phyloP scores from a whole-genome alignment of 495 filamentous ascomycete genomes.

The Penicillium diatomitis region DNA sequence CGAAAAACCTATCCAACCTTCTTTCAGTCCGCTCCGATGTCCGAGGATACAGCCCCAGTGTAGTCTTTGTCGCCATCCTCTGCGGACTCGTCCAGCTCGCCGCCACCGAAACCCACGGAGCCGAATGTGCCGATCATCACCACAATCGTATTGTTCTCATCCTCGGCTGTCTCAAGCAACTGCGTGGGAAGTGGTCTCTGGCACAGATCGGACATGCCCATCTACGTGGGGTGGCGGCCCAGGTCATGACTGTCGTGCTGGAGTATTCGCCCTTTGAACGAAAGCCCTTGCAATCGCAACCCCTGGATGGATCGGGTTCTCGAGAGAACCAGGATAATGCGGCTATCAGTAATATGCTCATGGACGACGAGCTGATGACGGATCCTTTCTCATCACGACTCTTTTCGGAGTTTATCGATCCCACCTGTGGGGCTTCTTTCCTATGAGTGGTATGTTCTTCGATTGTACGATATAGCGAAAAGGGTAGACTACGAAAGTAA shows the following conservation, averaged over 20 bases:
- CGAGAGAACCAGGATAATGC: not conserved
- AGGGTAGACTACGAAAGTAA: not conserved
- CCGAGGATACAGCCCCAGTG: not conserved
- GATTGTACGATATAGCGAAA: too few relatives aligned
- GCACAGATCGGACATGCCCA: not conserved
- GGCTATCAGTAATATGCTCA: not conserved
- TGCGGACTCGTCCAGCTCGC: not conserved
- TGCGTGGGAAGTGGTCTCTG: not conserved
- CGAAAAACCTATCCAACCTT: not conserved
- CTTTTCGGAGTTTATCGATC: not conserved
- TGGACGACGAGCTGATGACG: not conserved
- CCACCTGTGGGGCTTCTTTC: not conserved
- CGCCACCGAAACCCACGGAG: not conserved
- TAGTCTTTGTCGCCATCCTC: not conserved
- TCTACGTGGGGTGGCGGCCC: not conserved
- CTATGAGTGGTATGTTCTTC: not conserved
- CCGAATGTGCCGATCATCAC: not conserved
- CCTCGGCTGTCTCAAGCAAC: not conserved
- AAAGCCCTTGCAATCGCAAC: not conserved
- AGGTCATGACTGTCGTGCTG: not conserved
- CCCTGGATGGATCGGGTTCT: not conserved
- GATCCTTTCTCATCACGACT: not conserved
- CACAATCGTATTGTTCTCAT: not conserved
- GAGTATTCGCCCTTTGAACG: not conserved
- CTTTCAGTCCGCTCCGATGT: not conserved